These are phyloP conservation scores for Boletus subparvulus DNA, from an alignment of 768 basidiomycete genomes.

Conservation along the genomic window DNA sequence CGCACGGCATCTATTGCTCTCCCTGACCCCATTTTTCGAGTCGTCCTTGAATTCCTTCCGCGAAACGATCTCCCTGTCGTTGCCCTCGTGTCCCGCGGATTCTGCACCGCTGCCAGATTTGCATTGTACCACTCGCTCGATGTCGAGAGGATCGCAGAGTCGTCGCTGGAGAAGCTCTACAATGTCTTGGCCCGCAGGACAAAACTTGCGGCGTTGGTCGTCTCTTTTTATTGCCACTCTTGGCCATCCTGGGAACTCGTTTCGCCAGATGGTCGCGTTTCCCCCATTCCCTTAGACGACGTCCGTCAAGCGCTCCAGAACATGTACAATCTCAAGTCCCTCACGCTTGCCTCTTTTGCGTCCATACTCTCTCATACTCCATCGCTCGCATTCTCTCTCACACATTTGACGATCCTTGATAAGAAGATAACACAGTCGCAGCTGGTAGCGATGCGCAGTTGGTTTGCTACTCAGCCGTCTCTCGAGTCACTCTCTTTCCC, in stretches of 20 bases:
- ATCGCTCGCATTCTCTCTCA: conserved; percentile 22
- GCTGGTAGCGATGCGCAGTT: conserved; percentile 18
- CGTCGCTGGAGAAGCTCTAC: conserved; percentile 17
- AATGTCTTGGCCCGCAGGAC: conserved; percentile 16
- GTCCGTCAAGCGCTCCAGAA: conserved; percentile 29
- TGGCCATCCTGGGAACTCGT: conserved; percentile 19
- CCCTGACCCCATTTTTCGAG: conserved; percentile 19
- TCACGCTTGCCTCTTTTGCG: conserved; percentile 27
- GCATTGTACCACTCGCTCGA: conserved; percentile 25
- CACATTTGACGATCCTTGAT: conserved; percentile 31
- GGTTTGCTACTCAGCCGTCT: conserved; percentile 25
- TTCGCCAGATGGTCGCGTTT: conserved; percentile 2
- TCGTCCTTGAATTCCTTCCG: conserved; percentile 23
- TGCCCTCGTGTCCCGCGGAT: conserved; percentile 24
- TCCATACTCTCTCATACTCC: conserved; percentile 20
- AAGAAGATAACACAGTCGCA: conserved; percentile 23
- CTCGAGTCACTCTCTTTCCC: conserved; percentile 32
- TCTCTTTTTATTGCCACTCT: conserved; percentile 22
- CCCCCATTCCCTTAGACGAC: conserved; percentile 14
- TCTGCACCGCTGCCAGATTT: conserved; percentile 23
- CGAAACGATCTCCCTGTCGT: conserved; percentile 17
- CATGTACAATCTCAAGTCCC: conserved; percentile 29
- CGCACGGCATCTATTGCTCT: conserved; percentile 5
- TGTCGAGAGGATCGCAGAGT: conserved; percentile 12
- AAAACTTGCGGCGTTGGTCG: conserved; percentile 26